Evolutionary conservation across 2,329 filamentous ascomycete species (phyloP), one percentile per base, ranked within the genome.

Genomic region (Fusarium sp.): DNA sequence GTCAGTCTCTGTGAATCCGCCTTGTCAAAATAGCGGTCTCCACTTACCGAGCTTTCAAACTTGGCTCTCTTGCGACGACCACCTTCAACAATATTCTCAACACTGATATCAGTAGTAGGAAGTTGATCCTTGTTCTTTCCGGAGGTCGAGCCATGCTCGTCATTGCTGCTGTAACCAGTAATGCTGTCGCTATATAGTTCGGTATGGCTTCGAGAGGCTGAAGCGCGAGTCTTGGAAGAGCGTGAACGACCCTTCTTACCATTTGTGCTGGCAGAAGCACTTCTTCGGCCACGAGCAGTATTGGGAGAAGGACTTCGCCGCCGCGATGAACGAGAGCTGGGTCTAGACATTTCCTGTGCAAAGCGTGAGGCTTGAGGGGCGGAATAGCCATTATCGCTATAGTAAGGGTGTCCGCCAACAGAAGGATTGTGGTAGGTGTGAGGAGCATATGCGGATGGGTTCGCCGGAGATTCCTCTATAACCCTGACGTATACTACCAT

Each of bases 11-110:
- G 62, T 63, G 57, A 60, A 58, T 56, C 60, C 62, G 53, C 42
- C 64, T 72, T 60, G 49, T 55, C 59, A 65, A 70, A 71, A 71
- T 63, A 64, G 65, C 67, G 55, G 69, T 72, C 57, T 72, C 66
- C 59, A 71, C 95, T 90, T 91, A 98, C 95, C 81, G 95, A 97
- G 83, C 95, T 98, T 80, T 98, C 95, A 82, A 91, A 91, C 81
- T 97, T 97, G 75, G 95, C 93, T 77, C 94, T 89, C 85, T 98
- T 97, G 77, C 96, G 91, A 80, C 96, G 91, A 72, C 95, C 94
- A 77, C 97, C 96, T 81, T 98, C 95, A 65, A 99, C 92, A 80
- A 99, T 98, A 78, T 99, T 99, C 74, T 97, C 94, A 72, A 97
- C 89, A 78, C 95, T 98, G 77, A 99, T 99, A 74, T 99, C 96